phyloP scores from a whole-genome alignment of 768 basidiomycete genomes.

The Naematelia aurantialba region DNA sequence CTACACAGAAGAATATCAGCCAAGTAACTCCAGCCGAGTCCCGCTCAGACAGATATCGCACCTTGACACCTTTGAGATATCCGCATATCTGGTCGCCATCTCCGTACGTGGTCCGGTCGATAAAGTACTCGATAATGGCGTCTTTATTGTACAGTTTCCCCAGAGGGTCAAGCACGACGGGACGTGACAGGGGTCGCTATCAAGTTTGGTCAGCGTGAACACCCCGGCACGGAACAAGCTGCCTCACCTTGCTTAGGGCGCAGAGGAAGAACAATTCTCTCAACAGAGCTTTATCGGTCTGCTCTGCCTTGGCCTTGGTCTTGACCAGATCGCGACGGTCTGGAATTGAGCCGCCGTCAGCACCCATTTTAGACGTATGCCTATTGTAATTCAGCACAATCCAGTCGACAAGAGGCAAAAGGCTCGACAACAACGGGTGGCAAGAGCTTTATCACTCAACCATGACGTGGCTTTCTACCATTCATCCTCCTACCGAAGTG shows the following conservation, averaged over 20 bases:
- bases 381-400: too few relatives aligned
- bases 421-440: conserved; percentile 9
- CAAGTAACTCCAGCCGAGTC: background rate
- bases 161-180: conserved; percentile 82
- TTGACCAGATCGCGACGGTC: conserved; percentile 52
- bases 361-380: conserved; percentile 33
- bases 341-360: conserved; percentile 50
- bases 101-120: conserved; percentile 77
- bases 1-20: conserved; percentile 53
- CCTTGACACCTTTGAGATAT: conserved; percentile 85
- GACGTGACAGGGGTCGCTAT: conserved; percentile 78
- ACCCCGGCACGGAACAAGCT: conserved; percentile 4
- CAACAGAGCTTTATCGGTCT: conserved; percentile 85
- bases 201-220: background rate
- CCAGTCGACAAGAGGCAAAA: background rate
- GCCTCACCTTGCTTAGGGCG: conserved; percentile 86
- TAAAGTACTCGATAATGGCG: conserved; percentile 79
- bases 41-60: conserved; percentile 51
- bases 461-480: background rate
- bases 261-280: conserved; percentile 89
- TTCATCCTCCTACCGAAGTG: background rate
- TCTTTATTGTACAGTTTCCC: conserved; percentile 98
- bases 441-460: conserved; percentile 3
- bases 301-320: conserved; percentile 62
- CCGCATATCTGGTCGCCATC: conserved; percentile 91